phyloP scores from a whole-genome alignment of 2,329 filamentous ascomycete species.

The Penicillium glabrum region DNA sequence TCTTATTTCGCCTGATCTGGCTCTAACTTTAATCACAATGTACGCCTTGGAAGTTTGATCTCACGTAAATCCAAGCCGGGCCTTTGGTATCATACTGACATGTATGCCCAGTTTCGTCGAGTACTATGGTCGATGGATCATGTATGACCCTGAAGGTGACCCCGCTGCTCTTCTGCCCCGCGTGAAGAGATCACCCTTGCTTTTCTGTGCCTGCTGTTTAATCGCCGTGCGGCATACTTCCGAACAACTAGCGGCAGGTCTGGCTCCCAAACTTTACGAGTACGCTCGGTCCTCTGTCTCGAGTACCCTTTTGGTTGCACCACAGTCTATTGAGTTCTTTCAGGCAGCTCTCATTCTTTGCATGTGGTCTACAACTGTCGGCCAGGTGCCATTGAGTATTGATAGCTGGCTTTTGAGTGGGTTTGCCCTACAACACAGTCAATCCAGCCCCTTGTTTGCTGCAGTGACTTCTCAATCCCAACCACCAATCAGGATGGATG shows the following conservation, averaged over 20 bases:
- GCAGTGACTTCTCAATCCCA: constrained; percentile 10
- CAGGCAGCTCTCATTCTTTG: constrained; percentile 45
- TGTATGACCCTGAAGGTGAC: constrained; percentile 31
- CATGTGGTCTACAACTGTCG: constrained; percentile 50
- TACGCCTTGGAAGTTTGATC: not conserved
- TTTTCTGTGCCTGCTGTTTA: constrained; percentile 41
- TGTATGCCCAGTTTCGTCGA: not conserved
- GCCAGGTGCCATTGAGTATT: constrained; percentile 45
- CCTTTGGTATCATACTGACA: not conserved
- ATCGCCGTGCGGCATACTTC: constrained; percentile 46
- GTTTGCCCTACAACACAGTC: constrained; percentile 45
- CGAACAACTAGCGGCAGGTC: constrained; percentile 35
- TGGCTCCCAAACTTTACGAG: constrained; percentile 41
- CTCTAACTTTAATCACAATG: constrained; percentile 31
- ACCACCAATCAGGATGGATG: constrained; percentile 6
- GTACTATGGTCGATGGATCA: constrained; percentile 46
- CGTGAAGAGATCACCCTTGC: constrained; percentile 38
- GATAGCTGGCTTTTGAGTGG: constrained; percentile 49
- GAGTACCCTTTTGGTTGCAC: constrained; percentile 34
- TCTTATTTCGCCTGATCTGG: constrained; percentile 20
- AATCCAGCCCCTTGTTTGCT: constrained; percentile 39
- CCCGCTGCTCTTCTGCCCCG: constrained; percentile 29
- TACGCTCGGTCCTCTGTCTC: constrained; percentile 29
- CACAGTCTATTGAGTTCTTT: constrained; percentile 46
- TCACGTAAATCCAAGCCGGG: not conserved